Base-by-base conservation (phyloP, 352 stramenopile genomes). In the Phytophthora hibernalis region DNA sequence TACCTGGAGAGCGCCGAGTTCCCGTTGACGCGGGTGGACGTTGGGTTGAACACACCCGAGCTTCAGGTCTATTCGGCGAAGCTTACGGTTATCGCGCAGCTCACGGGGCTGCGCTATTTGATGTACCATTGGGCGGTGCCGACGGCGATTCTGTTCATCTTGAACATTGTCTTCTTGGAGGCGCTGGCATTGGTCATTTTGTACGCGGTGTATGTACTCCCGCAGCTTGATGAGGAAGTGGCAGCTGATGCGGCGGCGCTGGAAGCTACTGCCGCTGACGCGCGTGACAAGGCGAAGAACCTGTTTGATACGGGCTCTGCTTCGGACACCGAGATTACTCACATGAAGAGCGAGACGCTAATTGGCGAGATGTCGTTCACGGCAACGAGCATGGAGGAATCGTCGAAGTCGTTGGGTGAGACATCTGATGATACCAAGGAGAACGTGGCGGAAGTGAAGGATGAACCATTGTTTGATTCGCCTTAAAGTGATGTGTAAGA, bases 91-190 rank as follows among this genome's bases (percentile, higher is more conserved):
- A 90, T 95, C 56, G 85, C 87, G 22, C 87, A 95, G 70, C 74
- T 95, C 45, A 84, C 83, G 44, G 87, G 87, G 7, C 71, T 95
- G 45, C 85, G 83, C 18, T 95, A 93, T 47, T 71, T 93, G 56
- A 95, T 95, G 87, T 95, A 95, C 70, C 84, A 95, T 77, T 95
- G 87, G 86, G 80, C 83, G 26, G 54, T 92, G 24, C 68, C 85
- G 26, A 94, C 86, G 0, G 85, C 86, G 8, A 63, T 89, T 59
- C 35, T 92, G 26, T 77, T 91, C 50, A 91, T 92, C 30, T 54
- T 92, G 61, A 92, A 94, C 67, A 85, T 95, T 61, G 85, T 85
- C 31, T 87, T 93, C 45, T 54, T 90, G 42, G 82, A 95, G 69
- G 75, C 72, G 15, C 58, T 94, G 42, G 77, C 47, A n/a, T 61